Evolutionary conservation across 768 basidiomycete species (phyloP), one percentile per base, ranked within the genome.

Genomic region (Rhizopogon vulgaris): DNA sequence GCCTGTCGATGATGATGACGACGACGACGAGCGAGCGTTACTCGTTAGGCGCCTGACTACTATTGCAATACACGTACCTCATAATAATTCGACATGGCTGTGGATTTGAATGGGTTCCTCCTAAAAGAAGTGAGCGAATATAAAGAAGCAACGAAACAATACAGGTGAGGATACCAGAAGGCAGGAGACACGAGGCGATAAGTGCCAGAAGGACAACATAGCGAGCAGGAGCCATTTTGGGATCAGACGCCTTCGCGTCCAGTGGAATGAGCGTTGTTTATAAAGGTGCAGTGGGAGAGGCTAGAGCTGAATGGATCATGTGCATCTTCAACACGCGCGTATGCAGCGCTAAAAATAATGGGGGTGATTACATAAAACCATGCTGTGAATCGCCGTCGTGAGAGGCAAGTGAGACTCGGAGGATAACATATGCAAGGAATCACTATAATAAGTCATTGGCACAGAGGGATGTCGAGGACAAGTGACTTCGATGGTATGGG

Each of bases 81-180:
- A 43, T 63, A 68, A 45, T 74, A 74, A 30, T 64, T 66, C 17
- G 74, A 75, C 75, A 77, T 76, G 32, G 2, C 17, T 45, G 12
- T 0, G 14, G 14, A 22, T 34, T 10, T 1, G 18, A 32, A 14
- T 15, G 22, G 4, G 22, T 3, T 24, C 45, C 18, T 34, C 45
- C 32, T 46, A 22, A 22, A 4, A 22, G 43, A 46, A 46, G 18
- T 4, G 8, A 46, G 28, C 15, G 4, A 22, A 22, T 22, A 22
- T 22, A 22, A 22, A 22, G 22, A 22, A 22, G 22, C 22, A 22
- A 22, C 22, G 22, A 22, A 22, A 22, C 22, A 22, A 22, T 3
- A 22, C 22, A 22, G 22, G 22, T 3, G n/a, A 32, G 38, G 0
- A 42, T 60, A 25, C 30, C 14, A n/a, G 36, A 45, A 18, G 56